Percentiles rank a stretch among this genome's conserved stretches.
These are phyloP conservation scores for Phytophthora chlamydospora DNA, from an alignment of 352 stramenopile genomes.

Conservation along the genomic window DNA sequence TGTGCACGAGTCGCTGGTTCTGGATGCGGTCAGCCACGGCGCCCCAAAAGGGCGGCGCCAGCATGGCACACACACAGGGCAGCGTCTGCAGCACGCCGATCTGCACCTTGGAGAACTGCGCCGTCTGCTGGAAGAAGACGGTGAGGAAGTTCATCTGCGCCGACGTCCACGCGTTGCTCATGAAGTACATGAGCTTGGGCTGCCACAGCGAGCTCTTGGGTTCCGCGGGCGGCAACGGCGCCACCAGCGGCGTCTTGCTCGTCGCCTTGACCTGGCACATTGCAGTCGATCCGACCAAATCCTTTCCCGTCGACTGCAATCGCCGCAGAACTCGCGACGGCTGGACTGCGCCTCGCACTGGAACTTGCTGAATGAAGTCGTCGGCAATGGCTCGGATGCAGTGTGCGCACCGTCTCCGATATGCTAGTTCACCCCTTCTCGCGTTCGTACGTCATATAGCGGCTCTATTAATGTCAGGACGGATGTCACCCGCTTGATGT, in stretches of 20 bases:
- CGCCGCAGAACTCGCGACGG: background rate
- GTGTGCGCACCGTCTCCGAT: conserved; percentile 14
- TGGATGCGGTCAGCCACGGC: conserved; percentile 70
- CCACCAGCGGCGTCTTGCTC: conserved; percentile 37
- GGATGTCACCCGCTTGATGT: conserved; percentile 18
- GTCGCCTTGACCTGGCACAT: conserved; percentile 36
- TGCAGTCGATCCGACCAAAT: conserved; percentile 4
- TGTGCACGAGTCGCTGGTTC: conserved; percentile 67
- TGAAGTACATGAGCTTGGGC: conserved; percentile 81
- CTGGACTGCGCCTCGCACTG: conserved; percentile 1
- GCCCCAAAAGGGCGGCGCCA: conserved; percentile 78
- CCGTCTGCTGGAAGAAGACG: conserved; percentile 74
- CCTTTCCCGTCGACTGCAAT: background rate
- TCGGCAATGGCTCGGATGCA: background rate
- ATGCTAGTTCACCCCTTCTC: conserved; percentile 28
- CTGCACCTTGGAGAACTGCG: conserved; percentile 73
- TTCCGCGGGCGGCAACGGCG: conserved; percentile 4
- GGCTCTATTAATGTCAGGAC: background rate
- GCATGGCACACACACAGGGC: conserved; percentile 63
- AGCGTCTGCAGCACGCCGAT: conserved; percentile 80
- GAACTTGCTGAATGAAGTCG: conserved; percentile 32
- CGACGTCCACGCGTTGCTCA: conserved; percentile 68
- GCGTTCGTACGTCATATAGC: background rate
- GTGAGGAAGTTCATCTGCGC: conserved; percentile 79
- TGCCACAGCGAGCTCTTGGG: conserved; percentile 46